Evolutionary conservation across 2,329 filamentous ascomycete species (phyloP), one percentile per base, ranked within the genome.

Genomic region (Paracoccidioides lutzii): DNA sequence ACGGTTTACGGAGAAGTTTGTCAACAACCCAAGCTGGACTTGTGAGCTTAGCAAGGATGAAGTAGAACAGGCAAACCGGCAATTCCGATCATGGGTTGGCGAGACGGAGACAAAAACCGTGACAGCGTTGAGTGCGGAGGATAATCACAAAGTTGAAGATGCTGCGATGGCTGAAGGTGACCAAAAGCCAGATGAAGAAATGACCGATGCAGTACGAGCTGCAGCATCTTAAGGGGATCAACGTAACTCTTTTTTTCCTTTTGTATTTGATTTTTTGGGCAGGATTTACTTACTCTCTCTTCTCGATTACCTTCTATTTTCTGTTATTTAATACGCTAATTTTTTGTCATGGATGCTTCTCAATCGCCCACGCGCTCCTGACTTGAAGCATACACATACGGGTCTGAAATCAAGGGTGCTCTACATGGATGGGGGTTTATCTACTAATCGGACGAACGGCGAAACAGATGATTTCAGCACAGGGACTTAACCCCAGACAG

Each of bases 11-110:
- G 74, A 77, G 62, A 78, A 77, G 59, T 79, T 78, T 55, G 71
- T 77, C 57, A 76, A 76, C 60, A 79, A 78, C 56, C 76, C 74
- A 33, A 66, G 62, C 55, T 79, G 77, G 76, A 76, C 76, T 58
- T 75, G 74, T 54, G 73, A 73, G 30, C 64, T 77, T 37, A 73
- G 71, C 61, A 74, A 75, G 56, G 75, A 77, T 56, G 68, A 78
- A 59, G 76, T 78, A 37, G 74, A 76, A 38, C 70, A 71, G 58
- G 67, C 70, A 28, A 76, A 76, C 51, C 68, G 73, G 57, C 69
- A 71, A 30, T 77, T 76, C 66, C 71, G 73, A 22, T 72, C 69
- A 15, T 77, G 75, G 75, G 65, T 76, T 44, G 68, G 71, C 55
- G 70, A 72, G 2, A 28, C 62, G 14, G 60, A 63, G 54, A 12